Base-by-base conservation (phyloP, 768 basidiomycete species). In the Suillus tomentosus region DNA sequence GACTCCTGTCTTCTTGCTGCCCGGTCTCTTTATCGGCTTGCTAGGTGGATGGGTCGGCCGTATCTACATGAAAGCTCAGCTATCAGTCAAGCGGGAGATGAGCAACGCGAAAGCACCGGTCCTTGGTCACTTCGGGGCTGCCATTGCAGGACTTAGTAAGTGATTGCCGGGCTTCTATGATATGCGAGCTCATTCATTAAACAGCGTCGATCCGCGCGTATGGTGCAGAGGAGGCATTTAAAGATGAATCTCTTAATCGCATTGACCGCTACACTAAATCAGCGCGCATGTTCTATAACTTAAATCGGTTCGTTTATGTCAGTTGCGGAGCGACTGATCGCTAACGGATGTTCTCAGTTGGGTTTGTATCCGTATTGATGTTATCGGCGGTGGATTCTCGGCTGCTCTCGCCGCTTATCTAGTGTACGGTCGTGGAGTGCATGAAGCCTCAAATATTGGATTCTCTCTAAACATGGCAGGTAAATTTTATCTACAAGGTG, bases 71-170 rank as follows among this genome's bases (percentile, higher is more conserved):
- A 79, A 79, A 64, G 82, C 83, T 5, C 86, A 87, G 66, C 76
- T 86, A 17, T 78, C 80, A 14, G 80, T 85, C 64, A 87, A 87
- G 74, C 78, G 85, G 22, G 82, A 85, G 71, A 81, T 83, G 82
- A 82, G 80, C 51, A 83, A 82, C 61, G 77, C 79, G 5, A 79
- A 80, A 55, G 76, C 81, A 9, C 85, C 85, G 0, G 78, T 85
- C 3, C 76, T 83, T 58, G 80, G 79, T 19, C 81, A 83, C 64
- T 84, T 87, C 67, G 79, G 81, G 6, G 82, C 84, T 19, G 81
- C 84, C 1, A 79, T 86, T 22, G 72, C 80, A 14, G 86, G 86
- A 43, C 65, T 84, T n/a, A 74, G 81, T 81, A 57, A 60, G 76
- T 61, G 31, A 24, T 57, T 39, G 1, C 40, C 11, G 3, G 13